Evolutionary conservation across 164 flowering plant genomes (phyloP), one percentile per base, ranked within the genome.

Genomic region (Nymphaea colorata): DNA sequence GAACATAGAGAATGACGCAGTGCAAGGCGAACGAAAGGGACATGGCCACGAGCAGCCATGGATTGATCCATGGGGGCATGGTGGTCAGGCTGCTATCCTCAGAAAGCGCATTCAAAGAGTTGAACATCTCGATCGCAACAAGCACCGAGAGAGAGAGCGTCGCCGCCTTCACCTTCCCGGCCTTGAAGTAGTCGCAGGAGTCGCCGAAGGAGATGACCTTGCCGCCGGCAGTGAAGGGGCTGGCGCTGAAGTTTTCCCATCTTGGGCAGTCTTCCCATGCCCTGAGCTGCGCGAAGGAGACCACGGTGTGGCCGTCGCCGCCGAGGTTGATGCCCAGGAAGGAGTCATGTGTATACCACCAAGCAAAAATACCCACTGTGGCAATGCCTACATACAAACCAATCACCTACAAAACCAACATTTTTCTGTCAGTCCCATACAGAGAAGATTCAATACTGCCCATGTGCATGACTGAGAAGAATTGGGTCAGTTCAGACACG

Each of bases 51-150:
- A 91, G 70, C 67, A 93, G 96, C 88, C 88, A 93, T 18, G 92
- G 96, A 74, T 93, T 93, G 68, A 75, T 87, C 97, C 96, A 90
- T 6, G 98, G 97, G 8, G 97, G 97, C 94, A 90, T 85, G 17
- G 60, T 81, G 43, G 86, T 42, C 82, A 93, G 79, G 78, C 98
- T 90, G 67, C 77, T 85, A 72, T 93, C 91, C 78, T 93, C 96
- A 3, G 96, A 93, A 41, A 93, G 80, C 5, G 98, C 98, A 70
- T 93, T 93, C 59, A 93, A 82, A 67, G 96, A 84, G 75, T 93
- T 93, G 68, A 93, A 86, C 98, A 90, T 88, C 80, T 93, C 96
- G 6, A 90, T 93, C 0, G 96, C 88, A 45, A 93, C 98, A 79
- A 93, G 71, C 10, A 90, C 95, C 25, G 96, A 88, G 3, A 93